Evolutionary conservation across 495 filamentous ascomycete genomes (phyloP).

Genomic region (Staphylotrichum tortipilum): DNA sequence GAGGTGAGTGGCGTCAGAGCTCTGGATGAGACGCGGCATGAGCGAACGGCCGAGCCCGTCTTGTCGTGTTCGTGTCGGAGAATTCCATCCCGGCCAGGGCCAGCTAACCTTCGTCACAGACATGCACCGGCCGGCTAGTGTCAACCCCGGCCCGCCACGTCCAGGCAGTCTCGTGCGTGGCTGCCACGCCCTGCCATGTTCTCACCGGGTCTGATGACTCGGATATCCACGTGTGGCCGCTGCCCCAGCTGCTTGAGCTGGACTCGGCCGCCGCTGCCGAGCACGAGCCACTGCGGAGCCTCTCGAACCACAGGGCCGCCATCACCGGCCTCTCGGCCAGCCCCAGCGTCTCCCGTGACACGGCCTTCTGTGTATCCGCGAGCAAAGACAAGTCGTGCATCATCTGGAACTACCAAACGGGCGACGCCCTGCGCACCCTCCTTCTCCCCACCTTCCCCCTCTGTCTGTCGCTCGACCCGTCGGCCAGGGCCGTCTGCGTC

Average conservation of each 20-base stretch:
- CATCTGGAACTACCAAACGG: constrained; percentile 81
- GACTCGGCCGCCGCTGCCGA: constrained; percentile 41
- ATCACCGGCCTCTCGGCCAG: constrained; percentile 63
- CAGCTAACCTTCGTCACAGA: constrained; percentile 38
- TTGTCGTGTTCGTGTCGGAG: too few species aligned
- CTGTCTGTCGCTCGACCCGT: constrained; percentile 71
- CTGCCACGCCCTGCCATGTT: constrained; percentile 65
- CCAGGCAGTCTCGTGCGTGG: constrained; percentile 70
- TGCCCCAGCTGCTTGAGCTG: constrained; percentile 59
- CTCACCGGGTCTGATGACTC: constrained; percentile 85
- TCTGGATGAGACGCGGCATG: too few species aligned
- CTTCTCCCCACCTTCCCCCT: constrained; percentile 64
- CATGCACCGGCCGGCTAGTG: constrained; percentile 76
- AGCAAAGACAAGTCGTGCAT: constrained; percentile 75
- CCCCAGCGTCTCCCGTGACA: constrained; percentile 52
- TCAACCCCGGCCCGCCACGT: constrained; percentile 83
- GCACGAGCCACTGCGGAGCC: constrained; percentile 53
- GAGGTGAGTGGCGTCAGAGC: too few species aligned
- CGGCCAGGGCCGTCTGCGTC: constrained; percentile 70
- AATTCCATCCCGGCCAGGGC: too few species aligned
- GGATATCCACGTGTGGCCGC: constrained; percentile 81
- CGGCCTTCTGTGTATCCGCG: constrained; percentile 68
- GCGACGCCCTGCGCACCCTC: constrained; percentile 65
- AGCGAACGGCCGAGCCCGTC: too few species aligned
- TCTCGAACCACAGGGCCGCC: constrained; percentile 71